Evolutionary conservation across 2,329 filamentous ascomycete species (phyloP), one percentile per base, ranked within the genome.

Genomic region (Neoascochyta sp.): DNA sequence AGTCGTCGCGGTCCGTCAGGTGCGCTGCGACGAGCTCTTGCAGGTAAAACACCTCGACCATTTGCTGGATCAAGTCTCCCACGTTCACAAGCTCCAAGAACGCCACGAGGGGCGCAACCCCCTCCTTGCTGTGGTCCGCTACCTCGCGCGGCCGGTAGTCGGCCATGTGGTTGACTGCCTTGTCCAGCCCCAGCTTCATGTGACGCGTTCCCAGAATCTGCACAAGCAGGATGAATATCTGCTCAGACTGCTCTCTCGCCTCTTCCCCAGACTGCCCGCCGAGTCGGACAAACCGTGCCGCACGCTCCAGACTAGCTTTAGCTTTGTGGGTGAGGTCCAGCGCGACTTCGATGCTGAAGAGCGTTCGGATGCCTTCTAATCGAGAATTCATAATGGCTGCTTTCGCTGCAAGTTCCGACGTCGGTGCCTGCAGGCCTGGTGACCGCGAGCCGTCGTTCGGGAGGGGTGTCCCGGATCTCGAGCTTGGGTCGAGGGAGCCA

Each of bases 61-160:
- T 98, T 62, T 98, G 92, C 37, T 93, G 87, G 50, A 98, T 98
- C 35, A 98, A 73, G 60, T 98, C 92, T 36, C 92, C 92, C 1
- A 98, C 90, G 57, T 98, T 98, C 60, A 98, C 92, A 16, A 98
- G 76, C 65, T 98, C 92, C 39, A 98, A 79, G 53, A 98, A 98
- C 1, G 86, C 95, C 24, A 95, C 88, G 4, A 98, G 74, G 2
- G 92, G 92, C 32, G 88, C 87, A 6, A 95, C 89, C 1, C 85
- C 86, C 18, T 76, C 70, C 43, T 80, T 73, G 50, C 77, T 77
- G 44, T 83, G 79, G 42, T 84, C 79, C 52, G 69, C 83, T 17
- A 86, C 81, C 45, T 93, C 83, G 10, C 89, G 80, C 22, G 92
- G 88, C 51, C 93, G 90, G 66, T 98, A 98, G 33, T 82, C 79